Conservation (phyloP, 768 basidiomycete genomes). For the Rhodotorula kratochvilovae region DNA sequence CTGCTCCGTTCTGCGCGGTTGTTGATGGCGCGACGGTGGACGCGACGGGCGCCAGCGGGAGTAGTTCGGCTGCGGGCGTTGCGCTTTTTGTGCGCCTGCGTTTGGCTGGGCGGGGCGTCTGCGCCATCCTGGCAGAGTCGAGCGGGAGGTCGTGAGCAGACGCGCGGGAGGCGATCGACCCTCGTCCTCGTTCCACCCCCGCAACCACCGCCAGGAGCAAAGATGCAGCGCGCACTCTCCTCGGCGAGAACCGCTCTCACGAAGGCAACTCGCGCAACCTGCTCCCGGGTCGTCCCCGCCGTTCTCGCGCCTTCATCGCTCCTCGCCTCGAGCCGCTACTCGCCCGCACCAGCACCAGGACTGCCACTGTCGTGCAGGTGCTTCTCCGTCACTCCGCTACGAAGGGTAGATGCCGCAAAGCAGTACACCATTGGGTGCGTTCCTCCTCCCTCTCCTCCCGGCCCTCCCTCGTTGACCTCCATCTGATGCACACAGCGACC, state of each 20-base stretch:
- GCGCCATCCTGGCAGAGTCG: background rate
- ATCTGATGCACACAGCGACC: conserved; percentile 47
- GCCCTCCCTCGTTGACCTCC: background rate
- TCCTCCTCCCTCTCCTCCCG: too few relatives aligned
- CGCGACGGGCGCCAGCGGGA: background rate
- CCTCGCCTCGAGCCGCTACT: background rate
- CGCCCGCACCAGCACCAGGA: background rate
- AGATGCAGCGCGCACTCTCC: background rate
- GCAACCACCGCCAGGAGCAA: too few relatives aligned
- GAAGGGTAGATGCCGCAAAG: background rate
- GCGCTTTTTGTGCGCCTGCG: background rate
- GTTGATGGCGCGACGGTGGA: background rate
- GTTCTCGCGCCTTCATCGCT: background rate
- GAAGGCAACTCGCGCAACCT: too few relatives aligned
- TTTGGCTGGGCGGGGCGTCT: background rate
- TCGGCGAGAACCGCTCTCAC: background rate
- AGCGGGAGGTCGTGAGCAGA: background rate
- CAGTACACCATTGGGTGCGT: background rate
- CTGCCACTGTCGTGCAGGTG: background rate
- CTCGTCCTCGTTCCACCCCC: too few relatives aligned
- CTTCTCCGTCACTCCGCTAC: background rate
- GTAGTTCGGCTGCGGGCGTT: background rate
- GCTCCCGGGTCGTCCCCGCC: background rate
- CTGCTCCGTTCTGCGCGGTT: background rate
- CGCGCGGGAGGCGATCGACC: background rate